Base-by-base conservation (phyloP, 257 asterid species). In the Misopates orontium region DNA sequence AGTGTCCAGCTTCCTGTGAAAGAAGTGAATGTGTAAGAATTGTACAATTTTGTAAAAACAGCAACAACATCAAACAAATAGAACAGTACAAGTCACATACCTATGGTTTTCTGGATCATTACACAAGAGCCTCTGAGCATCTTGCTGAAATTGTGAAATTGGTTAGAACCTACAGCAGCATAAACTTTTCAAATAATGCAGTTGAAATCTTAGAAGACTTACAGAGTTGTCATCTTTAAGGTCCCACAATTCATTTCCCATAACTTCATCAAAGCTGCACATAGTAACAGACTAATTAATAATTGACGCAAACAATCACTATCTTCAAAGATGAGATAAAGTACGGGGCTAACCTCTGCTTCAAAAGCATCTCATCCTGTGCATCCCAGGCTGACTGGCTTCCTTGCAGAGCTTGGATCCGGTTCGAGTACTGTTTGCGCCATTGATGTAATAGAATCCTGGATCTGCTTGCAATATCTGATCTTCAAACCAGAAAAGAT, bases 391-490 rank as follows among this genome's bases (percentile, higher is more conserved):
- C 81, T 41, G 90, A 88, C 77, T 84, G 85, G 75, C 50, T 75
- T 75, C 82, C 86, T 78, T 80, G 86, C 55, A 75, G 64, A 41
- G 87, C 81, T 71, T 85, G 83, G 73, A 83, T 84, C 81, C 19
- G 40, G 28, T 82, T 86, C 41, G 85, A 91, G 25, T 88, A 85
- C 68, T 81, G 80, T 49, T 86, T 89, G 86, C 95, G 90, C 96
- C 94, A 94, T 68, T 79, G 85, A 20, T 90, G 71, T 66, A 94
- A 78, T 58, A 94, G 79, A 76, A 76, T 70, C 70, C 89, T 87
- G 73, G 99, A 97, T 93, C 95, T 94, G 93, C 85, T 80, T 71
- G 99, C 84, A 80, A 94, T 78, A 77, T 87, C 99, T 94, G 97
- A 81, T 79, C 83, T 83, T 85, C 89, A 85, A 85, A 94, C 84